These are phyloP conservation scores for Candida golubevii DNA, from an alignment of 805 yeast genomes.

Conservation along the genomic window DNA sequence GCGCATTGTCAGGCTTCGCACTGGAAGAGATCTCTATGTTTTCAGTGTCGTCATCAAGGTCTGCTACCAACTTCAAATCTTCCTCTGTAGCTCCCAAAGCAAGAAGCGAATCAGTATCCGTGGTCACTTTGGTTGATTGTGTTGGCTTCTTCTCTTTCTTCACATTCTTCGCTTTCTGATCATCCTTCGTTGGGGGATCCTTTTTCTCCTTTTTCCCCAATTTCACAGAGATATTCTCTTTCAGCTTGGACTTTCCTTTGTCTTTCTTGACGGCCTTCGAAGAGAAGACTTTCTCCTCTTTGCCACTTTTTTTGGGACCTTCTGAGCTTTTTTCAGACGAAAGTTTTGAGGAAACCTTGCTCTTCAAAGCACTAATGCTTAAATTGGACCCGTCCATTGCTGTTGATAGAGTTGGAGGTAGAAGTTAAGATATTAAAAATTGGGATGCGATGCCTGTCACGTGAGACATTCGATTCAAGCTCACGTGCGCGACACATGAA, in stretches of 20 bases:
- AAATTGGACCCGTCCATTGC: constrained; percentile 43
- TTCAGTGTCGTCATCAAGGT: constrained; percentile 50
- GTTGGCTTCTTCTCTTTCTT: background rate
- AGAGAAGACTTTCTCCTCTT: background rate
- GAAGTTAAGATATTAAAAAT: background rate
- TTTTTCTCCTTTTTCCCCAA: background rate
- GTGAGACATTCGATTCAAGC: background rate
- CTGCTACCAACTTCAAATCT: constrained; percentile 60
- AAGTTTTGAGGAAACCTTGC: constrained; percentile 56
- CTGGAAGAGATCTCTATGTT: constrained; percentile 40
- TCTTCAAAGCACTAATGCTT: constrained; percentile 56
- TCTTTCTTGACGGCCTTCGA: background rate
- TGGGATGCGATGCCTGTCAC: constrained; percentile 11
- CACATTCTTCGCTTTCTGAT: background rate
- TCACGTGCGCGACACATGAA: no score
- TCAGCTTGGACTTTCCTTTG: background rate
- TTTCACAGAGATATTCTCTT: background rate
- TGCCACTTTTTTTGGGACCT: background rate
- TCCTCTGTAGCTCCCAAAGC: constrained; percentile 85
- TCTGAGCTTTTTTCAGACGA: background rate
- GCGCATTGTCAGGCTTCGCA: constrained; percentile 34
- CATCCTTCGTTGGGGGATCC: background rate
- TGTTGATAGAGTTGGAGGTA: background rate
- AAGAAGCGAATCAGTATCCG: constrained; percentile 16
- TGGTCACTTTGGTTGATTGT: no score